These are phyloP conservation scores for Hypoxylon fragiforme DNA, from an alignment of 495 filamentous ascomycete genomes.

Conservation along the genomic window DNA sequence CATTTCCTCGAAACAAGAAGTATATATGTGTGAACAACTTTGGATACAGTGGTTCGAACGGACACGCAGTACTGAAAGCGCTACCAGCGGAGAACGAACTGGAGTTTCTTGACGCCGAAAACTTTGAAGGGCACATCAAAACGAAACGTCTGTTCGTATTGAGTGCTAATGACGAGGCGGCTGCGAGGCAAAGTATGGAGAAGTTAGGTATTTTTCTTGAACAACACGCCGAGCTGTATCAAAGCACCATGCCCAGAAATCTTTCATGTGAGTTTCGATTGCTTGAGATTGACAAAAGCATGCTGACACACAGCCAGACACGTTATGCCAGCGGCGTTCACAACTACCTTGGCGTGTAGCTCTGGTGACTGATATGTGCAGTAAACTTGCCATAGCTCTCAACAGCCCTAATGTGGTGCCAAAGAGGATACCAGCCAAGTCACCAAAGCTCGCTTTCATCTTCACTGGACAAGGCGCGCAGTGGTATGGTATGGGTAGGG, in stretches of 20 bases:
- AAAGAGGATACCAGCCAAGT: conserved; percentile 31
- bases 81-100: conserved; percentile 24
- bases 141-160: conserved; percentile 30
- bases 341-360: conserved; percentile 44
- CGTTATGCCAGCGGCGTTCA: conserved; percentile 46
- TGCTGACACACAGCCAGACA: conserved; percentile 29
- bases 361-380: conserved; percentile 42
- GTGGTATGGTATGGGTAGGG: conserved; percentile 59
- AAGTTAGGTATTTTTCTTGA: conserved; percentile 45
- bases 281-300: not conserved
- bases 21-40: conserved; percentile 50
- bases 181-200: conserved; percentile 34
- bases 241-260: conserved; percentile 44
- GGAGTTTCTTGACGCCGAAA: conserved; percentile 23
- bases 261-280: conserved; percentile 34
- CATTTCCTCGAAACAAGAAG: conserved; percentile 43
- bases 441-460: conserved; percentile 45
- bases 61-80: conserved; percentile 22
- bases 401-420: conserved; percentile 41
- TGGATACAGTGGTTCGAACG: conserved; percentile 41
- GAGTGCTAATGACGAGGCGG: conserved; percentile 32
- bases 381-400: conserved; percentile 38
- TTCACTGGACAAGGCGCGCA: conserved; percentile 56
- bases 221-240: conserved; percentile 52
- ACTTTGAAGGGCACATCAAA: conserved; percentile 28